Evolutionary conservation across 1,139 yeast genomes (phyloP).

Genomic region (Starmera stellimalicola): DNA sequence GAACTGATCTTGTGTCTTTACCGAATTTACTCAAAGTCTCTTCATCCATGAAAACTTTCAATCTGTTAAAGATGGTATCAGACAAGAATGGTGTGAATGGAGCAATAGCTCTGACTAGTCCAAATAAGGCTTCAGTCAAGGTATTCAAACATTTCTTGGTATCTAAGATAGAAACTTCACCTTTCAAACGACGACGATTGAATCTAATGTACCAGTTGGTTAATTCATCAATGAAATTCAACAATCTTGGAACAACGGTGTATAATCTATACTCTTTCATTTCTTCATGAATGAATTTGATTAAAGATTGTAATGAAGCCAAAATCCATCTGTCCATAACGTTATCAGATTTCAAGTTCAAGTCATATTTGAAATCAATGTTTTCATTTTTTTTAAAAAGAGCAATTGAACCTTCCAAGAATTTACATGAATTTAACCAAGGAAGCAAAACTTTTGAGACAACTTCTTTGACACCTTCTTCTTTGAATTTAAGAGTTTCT

Average conservation of each 20-base stretch:
- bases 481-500: slow-evolving; percentile 92
- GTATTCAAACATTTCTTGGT: slow-evolving; percentile 83
- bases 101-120: slow-evolving; percentile 92
- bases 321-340: slow-evolving; percentile 98
- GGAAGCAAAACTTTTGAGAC: slow-evolving; percentile 92
- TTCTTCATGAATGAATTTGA: slow-evolving; percentile 77
- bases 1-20: slow-evolving; percentile 74
- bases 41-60: slow-evolving; percentile 51
- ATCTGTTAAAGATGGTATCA: slow-evolving; percentile 77
- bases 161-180: slow-evolving; percentile 79
- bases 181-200: slow-evolving; percentile 97
- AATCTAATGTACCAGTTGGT: slow-evolving; percentile 99
- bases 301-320: slow-evolving; percentile 88
- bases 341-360: slow-evolving; percentile 54
- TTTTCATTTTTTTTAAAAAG: slow-evolving; percentile 68
- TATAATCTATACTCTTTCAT: slow-evolving; percentile 85
- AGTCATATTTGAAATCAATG: slow-evolving; percentile 65
- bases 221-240: slow-evolving; percentile 82
- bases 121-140: slow-evolving; percentile 79
- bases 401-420: slow-evolving; percentile 91
- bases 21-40: slow-evolving; percentile 34
- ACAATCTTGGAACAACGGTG: slow-evolving; percentile 90
- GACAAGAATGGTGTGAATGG: slow-evolving; percentile 97
- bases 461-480: slow-evolving; percentile 97
- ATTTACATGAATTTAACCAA: slow-evolving; percentile 97